Percentiles rank a stretch among this genome's conserved stretches.
These are phyloP conservation scores for Sclerotinia spermophila DNA, from an alignment of 2,329 filamentous ascomycete genomes.

Conservation along the genomic window DNA sequence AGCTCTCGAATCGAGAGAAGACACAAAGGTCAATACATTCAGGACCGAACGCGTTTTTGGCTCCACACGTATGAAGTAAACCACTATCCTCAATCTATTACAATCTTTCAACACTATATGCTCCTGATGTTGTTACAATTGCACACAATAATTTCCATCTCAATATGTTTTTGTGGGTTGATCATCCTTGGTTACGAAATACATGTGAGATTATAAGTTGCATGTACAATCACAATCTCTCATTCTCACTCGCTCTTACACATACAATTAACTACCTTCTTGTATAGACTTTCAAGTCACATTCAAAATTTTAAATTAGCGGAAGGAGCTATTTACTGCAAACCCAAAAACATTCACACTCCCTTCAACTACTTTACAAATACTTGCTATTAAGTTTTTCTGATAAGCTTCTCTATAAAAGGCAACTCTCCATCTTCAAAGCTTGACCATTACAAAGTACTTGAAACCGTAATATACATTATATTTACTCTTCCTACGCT, in stretches of 20 bases:
- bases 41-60: not conserved
- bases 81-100: not conserved
- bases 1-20: not conserved
- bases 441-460: not conserved
- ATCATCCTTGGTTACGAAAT: not conserved
- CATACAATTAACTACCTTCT: not conserved
- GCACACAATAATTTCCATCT: not conserved
- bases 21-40: no score
- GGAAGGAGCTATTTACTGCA: not conserved
- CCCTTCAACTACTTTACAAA: not conserved
- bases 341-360: not conserved
- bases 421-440: not conserved
- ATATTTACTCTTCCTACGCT: not conserved
- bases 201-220: not conserved
- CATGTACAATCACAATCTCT: not conserved
- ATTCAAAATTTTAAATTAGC: not conserved
- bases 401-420: not conserved
- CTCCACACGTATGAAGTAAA: not conserved
- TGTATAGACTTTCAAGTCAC: not conserved
- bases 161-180: not conserved
- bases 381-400: not conserved
- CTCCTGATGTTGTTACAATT: not conserved
- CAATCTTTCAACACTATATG: not conserved
- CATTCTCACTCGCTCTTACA: not conserved
- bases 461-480: not conserved